Evolutionary conservation across 2,329 filamentous ascomycete genomes (phyloP).

Genomic region (Coniochaeta sp.): DNA sequence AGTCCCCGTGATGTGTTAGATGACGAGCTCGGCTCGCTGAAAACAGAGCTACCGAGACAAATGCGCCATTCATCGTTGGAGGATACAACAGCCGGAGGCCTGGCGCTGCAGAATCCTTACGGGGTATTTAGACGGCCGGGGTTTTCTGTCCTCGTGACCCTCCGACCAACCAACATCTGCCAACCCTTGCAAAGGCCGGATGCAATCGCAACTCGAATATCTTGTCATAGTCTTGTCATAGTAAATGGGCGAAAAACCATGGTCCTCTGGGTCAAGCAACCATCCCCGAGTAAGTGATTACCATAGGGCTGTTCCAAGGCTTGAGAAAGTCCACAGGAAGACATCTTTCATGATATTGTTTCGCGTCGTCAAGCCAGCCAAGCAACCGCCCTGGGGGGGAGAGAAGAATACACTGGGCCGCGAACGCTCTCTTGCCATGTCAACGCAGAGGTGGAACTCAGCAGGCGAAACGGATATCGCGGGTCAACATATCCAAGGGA

Average conservation of each 20-base stretch:
- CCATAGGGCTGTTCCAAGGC: too few species aligned
- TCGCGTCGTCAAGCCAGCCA: too few species aligned
- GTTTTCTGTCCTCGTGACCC: not conserved
- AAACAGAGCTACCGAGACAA: constrained; percentile 14
- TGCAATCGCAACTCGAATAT: not conserved
- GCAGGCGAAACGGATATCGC: not conserved
- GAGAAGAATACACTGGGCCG: too few species aligned
- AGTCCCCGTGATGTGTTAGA: not conserved
- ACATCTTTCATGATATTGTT: not conserved
- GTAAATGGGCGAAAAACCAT: too few species aligned
- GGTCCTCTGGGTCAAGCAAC: too few species aligned
- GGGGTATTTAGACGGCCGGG: not conserved
- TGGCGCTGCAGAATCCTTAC: not conserved
- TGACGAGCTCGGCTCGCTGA: constrained; percentile 13
- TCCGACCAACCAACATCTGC: not conserved
- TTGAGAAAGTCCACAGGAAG: not conserved
- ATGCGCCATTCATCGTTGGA: constrained; percentile 4
- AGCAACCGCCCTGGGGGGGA: too few species aligned
- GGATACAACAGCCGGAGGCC: constrained; percentile 4
- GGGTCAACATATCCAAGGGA: not conserved
- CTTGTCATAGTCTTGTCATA: too few species aligned
- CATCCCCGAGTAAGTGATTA: too few species aligned
- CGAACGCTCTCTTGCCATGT: too few species aligned
- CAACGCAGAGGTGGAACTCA: not conserved
- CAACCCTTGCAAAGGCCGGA: not conserved